Conservation (phyloP, 2,329 filamentous ascomycete species). For the Coniochaeta sp. region DNA sequence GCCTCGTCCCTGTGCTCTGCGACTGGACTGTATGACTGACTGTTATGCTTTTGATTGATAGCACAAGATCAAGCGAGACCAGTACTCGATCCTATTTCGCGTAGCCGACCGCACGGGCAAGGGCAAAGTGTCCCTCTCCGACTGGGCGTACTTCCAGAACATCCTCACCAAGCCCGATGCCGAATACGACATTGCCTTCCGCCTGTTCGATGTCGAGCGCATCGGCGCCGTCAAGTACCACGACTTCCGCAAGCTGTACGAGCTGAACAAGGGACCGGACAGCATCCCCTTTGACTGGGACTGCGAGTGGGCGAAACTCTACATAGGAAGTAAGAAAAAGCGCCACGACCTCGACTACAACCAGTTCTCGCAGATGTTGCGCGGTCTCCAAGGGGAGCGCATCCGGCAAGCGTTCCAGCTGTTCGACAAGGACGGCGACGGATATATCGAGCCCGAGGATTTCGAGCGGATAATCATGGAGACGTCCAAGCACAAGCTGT, state of each 20-base stretch:
- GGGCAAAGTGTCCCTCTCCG: slow-evolving; percentile 69
- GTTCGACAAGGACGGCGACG: slow-evolving; percentile 86
- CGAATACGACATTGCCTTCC: slow-evolving; percentile 98
- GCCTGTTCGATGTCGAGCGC: slow-evolving; percentile 83
- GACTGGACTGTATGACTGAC: neutral
- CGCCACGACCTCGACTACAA: slow-evolving; percentile 89
- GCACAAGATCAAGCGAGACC: slow-evolving; percentile 97
- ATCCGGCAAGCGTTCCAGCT: slow-evolving; percentile 91
- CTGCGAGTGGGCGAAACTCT: slow-evolving; percentile 91
- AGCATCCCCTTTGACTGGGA: slow-evolving; percentile 95
- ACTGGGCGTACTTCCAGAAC: slow-evolving; percentile 94
- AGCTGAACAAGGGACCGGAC: slow-evolving; percentile 77
- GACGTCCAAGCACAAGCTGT: slow-evolving; percentile 91
- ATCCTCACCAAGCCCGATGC: slow-evolving; percentile 89
- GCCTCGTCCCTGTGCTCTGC: neutral
- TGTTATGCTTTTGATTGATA: slow-evolving; percentile 29
- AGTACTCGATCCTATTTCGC: slow-evolving; percentile 88
- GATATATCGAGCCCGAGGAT: slow-evolving; percentile 90
- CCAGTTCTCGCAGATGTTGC: slow-evolving; percentile 97
- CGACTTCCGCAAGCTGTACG: slow-evolving; percentile 77
- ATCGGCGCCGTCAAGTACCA: slow-evolving; percentile 85
- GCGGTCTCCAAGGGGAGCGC: slow-evolving; percentile 89
- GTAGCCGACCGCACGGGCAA: slow-evolving; percentile 75
- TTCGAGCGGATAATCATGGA: slow-evolving; percentile 96
- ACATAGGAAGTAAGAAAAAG: slow-evolving; percentile 81